These are phyloP conservation scores for Phytophthora constricta DNA, from an alignment of 352 stramenopile genomes.

Conservation along the genomic window DNA sequence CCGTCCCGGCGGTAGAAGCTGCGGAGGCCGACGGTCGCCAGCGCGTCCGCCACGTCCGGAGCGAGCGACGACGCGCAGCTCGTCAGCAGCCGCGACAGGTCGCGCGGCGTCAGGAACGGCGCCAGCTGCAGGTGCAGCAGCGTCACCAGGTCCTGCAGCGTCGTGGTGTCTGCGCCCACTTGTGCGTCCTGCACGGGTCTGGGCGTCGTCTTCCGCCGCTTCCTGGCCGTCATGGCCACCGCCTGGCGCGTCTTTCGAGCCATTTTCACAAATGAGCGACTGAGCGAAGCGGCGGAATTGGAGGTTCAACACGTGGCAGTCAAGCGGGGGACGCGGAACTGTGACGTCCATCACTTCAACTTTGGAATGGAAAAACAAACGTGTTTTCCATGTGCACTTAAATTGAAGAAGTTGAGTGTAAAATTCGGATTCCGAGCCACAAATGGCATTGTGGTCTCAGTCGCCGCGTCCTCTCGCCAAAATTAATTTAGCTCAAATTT, in stretches of 20 bases:
- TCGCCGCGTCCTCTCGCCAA: too few species aligned
- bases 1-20: slow-evolving; percentile 15
- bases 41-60: slow-evolving; percentile 9
- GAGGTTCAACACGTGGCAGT: neutral
- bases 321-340: too few species aligned
- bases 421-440: too few species aligned
- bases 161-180: neutral
- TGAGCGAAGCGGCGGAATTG: too few species aligned
- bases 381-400: too few species aligned
- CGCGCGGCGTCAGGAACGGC: slow-evolving; percentile 31
- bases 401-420: too few species aligned
- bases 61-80: slow-evolving; percentile 10
- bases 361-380: too few species aligned
- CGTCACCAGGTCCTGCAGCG: slow-evolving; percentile 25
- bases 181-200: neutral
- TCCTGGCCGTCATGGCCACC: neutral
- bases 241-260: neutral
- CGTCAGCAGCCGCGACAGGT: slow-evolving; percentile 27
- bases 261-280: neutral
- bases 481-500: neutral
- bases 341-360: too few species aligned
- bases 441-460: too few species aligned
- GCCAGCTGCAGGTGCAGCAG: slow-evolving; percentile 32
- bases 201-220: neutral
- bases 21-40: slow-evolving; percentile 23